These are phyloP conservation scores for Nicotiana paniculata DNA, from an alignment of 257 asterid genomes.

Conservation along the genomic window DNA sequence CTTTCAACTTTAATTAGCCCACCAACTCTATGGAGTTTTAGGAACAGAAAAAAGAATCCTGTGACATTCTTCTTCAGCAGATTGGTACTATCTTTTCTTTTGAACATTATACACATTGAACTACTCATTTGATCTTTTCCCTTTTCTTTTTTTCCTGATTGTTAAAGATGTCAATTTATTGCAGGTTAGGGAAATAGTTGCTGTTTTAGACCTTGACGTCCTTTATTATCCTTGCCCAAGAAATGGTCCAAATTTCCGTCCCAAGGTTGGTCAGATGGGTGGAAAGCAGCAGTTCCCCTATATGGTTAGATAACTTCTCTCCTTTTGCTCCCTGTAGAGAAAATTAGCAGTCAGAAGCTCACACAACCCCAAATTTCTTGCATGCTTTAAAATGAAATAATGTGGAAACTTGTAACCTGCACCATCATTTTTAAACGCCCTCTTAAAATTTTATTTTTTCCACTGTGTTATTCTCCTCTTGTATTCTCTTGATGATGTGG, in stretches of 20 bases:
- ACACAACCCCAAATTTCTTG: not conserved
- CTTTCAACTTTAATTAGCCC: not conserved
- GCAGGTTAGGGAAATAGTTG: constrained; percentile 90
- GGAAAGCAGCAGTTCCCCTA: constrained; percentile 82
- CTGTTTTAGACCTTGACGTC: constrained; percentile 83
- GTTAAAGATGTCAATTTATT: not conserved
- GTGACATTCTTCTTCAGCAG: not conserved
- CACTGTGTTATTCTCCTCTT: not conserved
- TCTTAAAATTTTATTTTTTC: not conserved
- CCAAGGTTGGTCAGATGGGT: constrained; percentile 74
- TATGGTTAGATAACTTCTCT: constrained; percentile 46
- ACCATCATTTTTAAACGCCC: not conserved
- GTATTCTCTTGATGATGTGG: not conserved
- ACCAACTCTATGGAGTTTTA: not conserved
- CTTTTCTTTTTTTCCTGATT: not conserved
- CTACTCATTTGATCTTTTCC: not conserved
- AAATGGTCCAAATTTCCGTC: constrained; percentile 87
- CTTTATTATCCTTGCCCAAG: constrained; percentile 90
- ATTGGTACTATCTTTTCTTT: not conserved
- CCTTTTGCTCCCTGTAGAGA: constrained; percentile 5
- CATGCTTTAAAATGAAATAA: not conserved
- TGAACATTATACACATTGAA: not conserved
- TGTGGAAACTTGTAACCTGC: not conserved
- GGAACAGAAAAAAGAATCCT: not conserved
- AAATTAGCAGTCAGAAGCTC: not conserved